A percentile compares a stretch with the other conserved stretches of the same genome.
Evolutionary conservation across 2,329 filamentous ascomycete species (phyloP).

Genomic region (Helotiales sp.): DNA sequence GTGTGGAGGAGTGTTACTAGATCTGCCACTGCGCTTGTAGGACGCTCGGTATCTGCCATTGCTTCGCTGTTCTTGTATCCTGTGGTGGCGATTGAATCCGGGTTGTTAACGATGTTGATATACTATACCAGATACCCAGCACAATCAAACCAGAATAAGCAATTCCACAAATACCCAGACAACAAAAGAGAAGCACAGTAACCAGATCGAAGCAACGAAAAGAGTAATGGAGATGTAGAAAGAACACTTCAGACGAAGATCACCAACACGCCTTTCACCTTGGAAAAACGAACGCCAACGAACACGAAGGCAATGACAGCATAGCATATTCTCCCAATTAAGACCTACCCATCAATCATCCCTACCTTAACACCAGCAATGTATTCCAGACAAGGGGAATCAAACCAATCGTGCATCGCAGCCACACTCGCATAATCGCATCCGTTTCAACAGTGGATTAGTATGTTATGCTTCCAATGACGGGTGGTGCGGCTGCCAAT

Average conservation of each 20-base stretch:
- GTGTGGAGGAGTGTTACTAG: conserved; percentile 29
- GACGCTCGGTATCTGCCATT: neutral
- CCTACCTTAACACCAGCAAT: neutral
- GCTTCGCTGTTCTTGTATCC: neutral
- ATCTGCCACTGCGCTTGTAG: conserved; percentile 17
- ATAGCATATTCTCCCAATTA: neutral
- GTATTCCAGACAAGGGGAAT: neutral
- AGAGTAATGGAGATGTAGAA: neutral
- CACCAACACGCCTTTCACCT: too few relatives aligned
- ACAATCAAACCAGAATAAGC: too few relatives aligned
- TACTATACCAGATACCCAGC: neutral
- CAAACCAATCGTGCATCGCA: neutral
- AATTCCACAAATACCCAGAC: too few relatives aligned
- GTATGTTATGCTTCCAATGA: too few relatives aligned
- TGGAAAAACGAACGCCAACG: too few relatives aligned
- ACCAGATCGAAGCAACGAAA: neutral
- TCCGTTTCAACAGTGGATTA: neutral
- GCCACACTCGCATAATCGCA: neutral
- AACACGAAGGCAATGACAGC: neutral
- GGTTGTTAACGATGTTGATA: neutral
- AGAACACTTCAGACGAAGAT: neutral
- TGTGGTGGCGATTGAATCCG: neutral
- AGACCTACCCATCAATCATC: neutral
- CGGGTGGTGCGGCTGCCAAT: too few relatives aligned
- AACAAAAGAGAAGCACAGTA: too few relatives aligned